Base-by-base conservation (phyloP, 176 grass and related monocot species). In the Ananas comosus region DNA sequence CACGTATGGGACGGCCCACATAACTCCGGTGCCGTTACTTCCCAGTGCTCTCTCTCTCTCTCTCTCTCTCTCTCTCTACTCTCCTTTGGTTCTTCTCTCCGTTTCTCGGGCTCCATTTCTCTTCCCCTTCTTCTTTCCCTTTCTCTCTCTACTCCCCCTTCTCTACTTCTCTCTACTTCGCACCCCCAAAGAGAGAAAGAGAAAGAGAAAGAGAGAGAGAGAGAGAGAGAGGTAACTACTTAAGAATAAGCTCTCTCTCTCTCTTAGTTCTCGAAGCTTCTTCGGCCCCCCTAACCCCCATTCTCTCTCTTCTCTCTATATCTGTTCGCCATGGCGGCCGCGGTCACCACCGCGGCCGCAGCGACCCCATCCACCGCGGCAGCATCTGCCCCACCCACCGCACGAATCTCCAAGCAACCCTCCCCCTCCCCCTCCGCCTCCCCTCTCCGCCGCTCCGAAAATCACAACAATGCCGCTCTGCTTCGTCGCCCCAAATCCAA, bases 391-490 rank as follows among this genome's bases (percentile, higher is more conserved):
- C 9, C 50, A 52, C 18, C 48, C 19, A 3, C 11, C 12, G 58
- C 63, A 23, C 63, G 51, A 50, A 66, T 27, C 58, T 16, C 48
- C 1, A 21, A 29, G 17, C 50, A 51, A 12, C 48, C 61, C 9
- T 75, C 48, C 8, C 48, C 61, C 9, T 75, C 48, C 8, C 70
- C 70, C 0, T 61, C 71, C 33, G 29, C 54, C 7, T 51, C 18
- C n/a, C 65, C 51, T 25, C 17, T 69, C 9, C 25, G 52, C 29
- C 24, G 52, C 42, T 58, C 63, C 29, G 74, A 77, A 9, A 77
- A 77, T 51, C 42, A 51, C 65, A 68, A 16, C 29, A 75, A 75
- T 75, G 74, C 65, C 66, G 9, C 33, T 13, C 51, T 12, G 50
- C 42, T 33, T 33, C 53, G 29, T 22, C 48, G 58, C 1, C 74